Percentiles rank a stretch among this genome's conserved stretches.
Evolutionary conservation across 306 rosid species (phyloP).

Genomic region (Casuarina equisetifolia): DNA sequence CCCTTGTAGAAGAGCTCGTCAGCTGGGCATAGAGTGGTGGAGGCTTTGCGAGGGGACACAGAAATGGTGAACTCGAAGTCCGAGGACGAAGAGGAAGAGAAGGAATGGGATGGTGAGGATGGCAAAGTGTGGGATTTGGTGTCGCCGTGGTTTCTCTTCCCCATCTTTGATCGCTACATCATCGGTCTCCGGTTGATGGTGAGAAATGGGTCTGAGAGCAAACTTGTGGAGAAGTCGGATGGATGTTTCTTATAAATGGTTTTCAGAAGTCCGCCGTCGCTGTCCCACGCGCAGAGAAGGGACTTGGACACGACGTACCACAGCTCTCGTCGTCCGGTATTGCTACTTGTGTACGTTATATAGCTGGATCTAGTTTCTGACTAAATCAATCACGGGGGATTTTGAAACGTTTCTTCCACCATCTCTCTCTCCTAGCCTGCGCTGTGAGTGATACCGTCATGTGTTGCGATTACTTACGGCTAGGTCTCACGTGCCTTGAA

Average conservation of each 20-base stretch:
- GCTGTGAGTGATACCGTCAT: not conserved
- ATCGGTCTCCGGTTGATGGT: conserved; percentile 5
- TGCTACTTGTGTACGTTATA: not conserved
- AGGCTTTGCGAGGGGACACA: conserved; percentile 66
- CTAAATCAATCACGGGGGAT: conserved; percentile 37
- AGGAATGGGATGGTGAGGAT: conserved; percentile 69
- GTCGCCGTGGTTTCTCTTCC: conserved; percentile 32
- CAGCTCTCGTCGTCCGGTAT: not conserved
- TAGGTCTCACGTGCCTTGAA: conserved; percentile 56
- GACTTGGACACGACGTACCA: conserved; percentile 24
- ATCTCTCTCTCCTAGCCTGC: too few species aligned
- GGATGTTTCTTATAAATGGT: conserved; percentile 10
- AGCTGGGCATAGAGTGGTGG: conserved; percentile 71
- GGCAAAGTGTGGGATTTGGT: conserved; percentile 65
- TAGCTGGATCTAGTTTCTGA: conserved; percentile 17
- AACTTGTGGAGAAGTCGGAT: not conserved
- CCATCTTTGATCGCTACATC: conserved; percentile 40
- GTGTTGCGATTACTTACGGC: conserved; percentile 10
- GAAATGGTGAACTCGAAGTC: conserved; percentile 89
- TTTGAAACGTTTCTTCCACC: conserved; percentile 2
- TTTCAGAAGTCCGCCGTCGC: not conserved
- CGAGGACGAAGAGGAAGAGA: conserved; percentile 79
- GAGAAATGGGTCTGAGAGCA: not conserved
- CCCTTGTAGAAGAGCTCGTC: conserved; percentile 97
- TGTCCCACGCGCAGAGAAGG: conserved; percentile 4